These are phyloP conservation scores for Cochlearia excelsa DNA, from an alignment of 345 rosid genomes.

Conservation along the genomic window DNA sequence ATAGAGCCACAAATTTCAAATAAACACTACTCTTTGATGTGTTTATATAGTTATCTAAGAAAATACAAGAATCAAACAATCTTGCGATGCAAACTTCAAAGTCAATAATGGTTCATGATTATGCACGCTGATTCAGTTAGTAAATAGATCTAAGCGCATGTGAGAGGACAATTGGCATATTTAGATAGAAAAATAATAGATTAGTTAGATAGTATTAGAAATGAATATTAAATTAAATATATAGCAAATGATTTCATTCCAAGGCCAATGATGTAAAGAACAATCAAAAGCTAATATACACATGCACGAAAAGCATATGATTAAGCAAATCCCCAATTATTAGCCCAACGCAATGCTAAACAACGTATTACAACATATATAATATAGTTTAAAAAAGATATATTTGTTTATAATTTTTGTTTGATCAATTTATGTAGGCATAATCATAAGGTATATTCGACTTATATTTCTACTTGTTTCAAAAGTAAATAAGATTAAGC, in stretches of 20 bases:
- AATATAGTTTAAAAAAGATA: background rate
- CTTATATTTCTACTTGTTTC: too few species aligned
- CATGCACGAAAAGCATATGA: slow-evolving; percentile 34
- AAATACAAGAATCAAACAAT: slow-evolving; percentile 16
- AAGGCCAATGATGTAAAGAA: slow-evolving; percentile 28
- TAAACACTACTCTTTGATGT: background rate
- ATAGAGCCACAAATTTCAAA: background rate
- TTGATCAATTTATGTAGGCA: too few species aligned
- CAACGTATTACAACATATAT: background rate
- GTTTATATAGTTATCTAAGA: background rate
- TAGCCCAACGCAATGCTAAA: slow-evolving; percentile 8
- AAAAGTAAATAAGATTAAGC: background rate
- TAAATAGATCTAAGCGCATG: too few species aligned
- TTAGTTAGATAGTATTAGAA: slow-evolving; percentile 10
- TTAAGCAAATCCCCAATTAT: slow-evolving; percentile 27
- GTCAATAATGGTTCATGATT: slow-evolving; percentile 3
- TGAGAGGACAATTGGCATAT: slow-evolving; percentile 19
- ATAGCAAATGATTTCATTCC: slow-evolving; percentile 20
- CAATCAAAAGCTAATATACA: slow-evolving; percentile 24
- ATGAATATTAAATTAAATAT: background rate
- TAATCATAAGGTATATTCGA: too few species aligned
- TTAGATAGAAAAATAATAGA: slow-evolving; percentile 12
- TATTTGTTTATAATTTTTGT: too few species aligned
- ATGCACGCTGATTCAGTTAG: background rate
- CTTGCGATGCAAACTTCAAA: slow-evolving; percentile 27